These are phyloP conservation scores for Xerocomus brunneocitrinus DNA, from an alignment of 768 basidiomycete genomes.

Conservation along the genomic window DNA sequence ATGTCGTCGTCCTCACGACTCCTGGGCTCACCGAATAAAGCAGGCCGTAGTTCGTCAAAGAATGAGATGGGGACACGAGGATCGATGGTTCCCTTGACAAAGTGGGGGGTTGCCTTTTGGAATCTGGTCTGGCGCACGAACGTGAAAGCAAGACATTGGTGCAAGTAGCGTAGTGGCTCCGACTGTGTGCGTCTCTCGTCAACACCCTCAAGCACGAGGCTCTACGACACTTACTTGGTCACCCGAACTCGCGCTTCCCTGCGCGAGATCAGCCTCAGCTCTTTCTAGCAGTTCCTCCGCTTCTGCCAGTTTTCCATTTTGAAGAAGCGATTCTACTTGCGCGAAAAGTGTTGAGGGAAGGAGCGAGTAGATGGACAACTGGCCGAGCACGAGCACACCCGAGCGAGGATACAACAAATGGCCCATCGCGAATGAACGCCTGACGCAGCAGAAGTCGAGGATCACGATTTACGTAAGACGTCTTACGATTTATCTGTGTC, in stretches of 20 bases:
- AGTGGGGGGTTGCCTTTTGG: slow-evolving; percentile 73
- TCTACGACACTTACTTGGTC: slow-evolving; percentile 9
- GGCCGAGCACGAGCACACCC: slow-evolving; percentile 59
- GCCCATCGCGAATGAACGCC: slow-evolving; percentile 15
- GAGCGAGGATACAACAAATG: slow-evolving; percentile 55
- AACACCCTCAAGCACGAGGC: background rate
- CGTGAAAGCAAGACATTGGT: slow-evolving; percentile 78
- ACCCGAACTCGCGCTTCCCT: slow-evolving; percentile 5
- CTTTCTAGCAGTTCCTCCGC: slow-evolving; percentile 58
- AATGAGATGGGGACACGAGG: slow-evolving; percentile 78
- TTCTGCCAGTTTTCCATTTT: slow-evolving; percentile 60
- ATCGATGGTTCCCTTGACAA: slow-evolving; percentile 79
- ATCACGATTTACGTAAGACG: slow-evolving; percentile 14
- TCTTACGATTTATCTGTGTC: too few species aligned
- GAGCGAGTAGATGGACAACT: slow-evolving; percentile 58
- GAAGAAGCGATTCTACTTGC: slow-evolving; percentile 65
- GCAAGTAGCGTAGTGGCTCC: slow-evolving; percentile 72
- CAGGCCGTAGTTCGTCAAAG: slow-evolving; percentile 70
- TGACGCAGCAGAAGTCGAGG: background rate
- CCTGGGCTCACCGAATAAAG: slow-evolving; percentile 41
- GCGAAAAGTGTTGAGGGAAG: slow-evolving; percentile 69
- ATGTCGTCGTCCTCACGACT: background rate
- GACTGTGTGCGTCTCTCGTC: slow-evolving; percentile 36
- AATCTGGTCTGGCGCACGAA: slow-evolving; percentile 78
- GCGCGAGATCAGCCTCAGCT: slow-evolving; percentile 36